Conservation (phyloP, 202 grass and related monocot genomes). For the Alloteropsis angusta region DNA sequence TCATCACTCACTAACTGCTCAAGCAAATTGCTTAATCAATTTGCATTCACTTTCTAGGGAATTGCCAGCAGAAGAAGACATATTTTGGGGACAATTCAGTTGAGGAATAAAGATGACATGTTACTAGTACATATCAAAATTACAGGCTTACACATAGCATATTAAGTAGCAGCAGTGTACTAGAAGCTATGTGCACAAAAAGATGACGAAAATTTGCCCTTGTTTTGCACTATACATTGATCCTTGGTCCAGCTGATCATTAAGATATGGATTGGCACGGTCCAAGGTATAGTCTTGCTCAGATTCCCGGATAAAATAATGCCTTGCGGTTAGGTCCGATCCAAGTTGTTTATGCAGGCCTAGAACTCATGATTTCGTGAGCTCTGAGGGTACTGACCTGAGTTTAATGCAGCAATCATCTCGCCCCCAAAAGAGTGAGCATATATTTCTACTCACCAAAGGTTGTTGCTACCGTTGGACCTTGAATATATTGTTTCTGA, state of each 20-base stretch:
- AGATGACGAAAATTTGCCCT: neutral
- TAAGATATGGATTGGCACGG: neutral
- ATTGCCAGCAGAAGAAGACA: neutral
- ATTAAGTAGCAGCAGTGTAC: neutral
- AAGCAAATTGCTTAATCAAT: constrained; percentile 12
- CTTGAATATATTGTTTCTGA: constrained; percentile 16
- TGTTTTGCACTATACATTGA: constrained; percentile 20
- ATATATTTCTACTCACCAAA: constrained; percentile 29
- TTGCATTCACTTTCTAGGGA: constrained; percentile 14
- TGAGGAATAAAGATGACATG: constrained; percentile 26
- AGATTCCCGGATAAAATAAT: constrained; percentile 28
- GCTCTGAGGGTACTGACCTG: constrained; percentile 4
- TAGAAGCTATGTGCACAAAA: constrained; percentile 5
- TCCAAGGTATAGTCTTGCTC: constrained; percentile 23
- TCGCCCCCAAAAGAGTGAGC: constrained; percentile 32
- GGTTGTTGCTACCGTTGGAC: constrained; percentile 12
- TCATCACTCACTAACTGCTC: constrained; percentile 26
- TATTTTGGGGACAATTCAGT: constrained; percentile 16
- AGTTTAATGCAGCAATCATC: constrained; percentile 39
- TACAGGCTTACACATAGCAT: neutral
- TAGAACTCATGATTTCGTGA: constrained; percentile 33
- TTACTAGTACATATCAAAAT: neutral
- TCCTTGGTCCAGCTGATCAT: constrained; percentile 18
- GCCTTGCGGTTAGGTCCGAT: neutral
- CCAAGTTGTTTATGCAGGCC: constrained; percentile 16